A percentile compares a stretch with the other conserved stretches of the same genome.
These are phyloP conservation scores for Centella asiatica DNA, from an alignment of 129 eudicot species.

Conservation along the genomic window DNA sequence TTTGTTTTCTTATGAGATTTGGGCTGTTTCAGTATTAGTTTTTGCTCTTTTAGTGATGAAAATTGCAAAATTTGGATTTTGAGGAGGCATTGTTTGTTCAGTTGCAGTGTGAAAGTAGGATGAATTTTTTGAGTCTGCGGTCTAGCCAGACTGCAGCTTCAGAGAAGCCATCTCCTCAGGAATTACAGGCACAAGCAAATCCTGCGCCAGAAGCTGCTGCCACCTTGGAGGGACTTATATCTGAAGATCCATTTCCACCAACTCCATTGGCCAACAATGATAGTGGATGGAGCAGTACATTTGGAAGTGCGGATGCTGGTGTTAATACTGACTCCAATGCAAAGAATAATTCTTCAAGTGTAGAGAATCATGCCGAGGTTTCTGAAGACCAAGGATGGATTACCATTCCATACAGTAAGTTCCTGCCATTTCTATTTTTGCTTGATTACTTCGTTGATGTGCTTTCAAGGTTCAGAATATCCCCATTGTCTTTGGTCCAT, in stretches of 20 bases:
- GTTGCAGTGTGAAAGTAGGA: slow-evolving; percentile 23
- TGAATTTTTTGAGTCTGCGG: slow-evolving; percentile 89
- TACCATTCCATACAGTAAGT: slow-evolving; percentile 66
- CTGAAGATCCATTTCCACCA: slow-evolving; percentile 43
- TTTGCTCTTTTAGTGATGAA: too few species aligned
- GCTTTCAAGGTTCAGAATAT: too few species aligned
- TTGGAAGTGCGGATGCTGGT: slow-evolving; percentile 29
- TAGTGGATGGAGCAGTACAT: slow-evolving; percentile 26
- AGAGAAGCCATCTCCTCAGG: slow-evolving; percentile 25
- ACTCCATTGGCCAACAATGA: slow-evolving; percentile 22
- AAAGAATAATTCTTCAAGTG: slow-evolving; percentile 24
- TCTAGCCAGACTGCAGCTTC: slow-evolving; percentile 54
- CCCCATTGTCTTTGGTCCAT: neutral
- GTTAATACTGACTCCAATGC: slow-evolving; percentile 17
- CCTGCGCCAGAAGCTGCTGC: slow-evolving; percentile 27
- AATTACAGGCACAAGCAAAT: slow-evolving; percentile 28
- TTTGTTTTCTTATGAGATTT: too few species aligned
- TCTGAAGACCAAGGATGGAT: slow-evolving; percentile 73
- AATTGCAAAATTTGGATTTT: neutral
- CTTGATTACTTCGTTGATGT: neutral
- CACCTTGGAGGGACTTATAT: slow-evolving; percentile 65
- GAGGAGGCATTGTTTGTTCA: slow-evolving; percentile 7
- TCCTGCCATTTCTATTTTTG: slow-evolving; percentile 15
- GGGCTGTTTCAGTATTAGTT: too few species aligned
- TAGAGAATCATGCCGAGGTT: slow-evolving; percentile 65